Evolutionary conservation across 1,284 basidiomycete genomes (phyloP), one percentile per base, ranked within the genome.

Genomic region (Naganishia sp.): DNA sequence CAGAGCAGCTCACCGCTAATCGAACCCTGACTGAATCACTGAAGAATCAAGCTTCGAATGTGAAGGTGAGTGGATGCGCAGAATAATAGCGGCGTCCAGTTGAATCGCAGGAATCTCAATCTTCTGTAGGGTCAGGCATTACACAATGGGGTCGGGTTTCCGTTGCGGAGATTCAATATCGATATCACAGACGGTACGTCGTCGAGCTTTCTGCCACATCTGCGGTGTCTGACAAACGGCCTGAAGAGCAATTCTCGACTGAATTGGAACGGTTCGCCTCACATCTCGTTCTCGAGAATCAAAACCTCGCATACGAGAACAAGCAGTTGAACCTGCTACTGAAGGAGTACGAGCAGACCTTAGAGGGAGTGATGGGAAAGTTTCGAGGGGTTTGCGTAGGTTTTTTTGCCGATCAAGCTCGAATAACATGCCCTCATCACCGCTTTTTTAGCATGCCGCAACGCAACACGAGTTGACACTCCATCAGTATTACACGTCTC

Each of bases 281-380:
- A 0, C 89, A 92, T 70, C 86, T 94, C 45, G 87, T 96, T 60
- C 88, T 94, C 67, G 96, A 99, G 81, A 98, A 98, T 77, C 94
- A 96, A 75, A 85, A 87, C 0, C 82, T 99, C 0, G 83, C 90
- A 57, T 89, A 97, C 71, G 95, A 99, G 80, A 97, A 98, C 82
- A 93, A 91, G 78, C 93, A 97, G 77, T 84, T 98, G 36, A 89
- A 89, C 67, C 77, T 86, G 31, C 83, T 99, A 31, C 82, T 99
- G 66, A 94, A 94, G 73, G 96, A 99, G 79, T 95, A 96, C 77
- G 95, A 99, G 78, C 84, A 85, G 69, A 97, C 94, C 1, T 85
- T 99, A 80, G 94, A 98, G 75, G 93, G 88, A 43, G 90, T 99
- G 76, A 98, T 99, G 95, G 82, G 86, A 67, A 97, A 97, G 81